Percentiles rank a stretch among this genome's conserved stretches.
phyloP scores from a whole-genome alignment of 257 asterid species.

The Ballota nigra region DNA sequence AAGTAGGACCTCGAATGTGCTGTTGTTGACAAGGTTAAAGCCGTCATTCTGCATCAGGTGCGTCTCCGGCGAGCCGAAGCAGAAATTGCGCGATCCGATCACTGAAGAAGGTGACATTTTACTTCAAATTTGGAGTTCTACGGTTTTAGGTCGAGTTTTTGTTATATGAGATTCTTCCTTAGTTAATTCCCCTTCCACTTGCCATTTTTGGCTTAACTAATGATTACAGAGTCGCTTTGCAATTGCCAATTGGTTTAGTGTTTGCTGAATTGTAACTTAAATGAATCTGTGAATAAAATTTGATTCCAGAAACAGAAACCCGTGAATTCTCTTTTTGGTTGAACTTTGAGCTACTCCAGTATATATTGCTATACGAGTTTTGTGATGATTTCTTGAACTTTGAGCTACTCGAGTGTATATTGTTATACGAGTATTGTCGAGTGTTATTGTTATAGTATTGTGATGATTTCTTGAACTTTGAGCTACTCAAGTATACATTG shows the following conservation, averaged over 20 bases:
- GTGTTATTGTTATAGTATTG: background rate
- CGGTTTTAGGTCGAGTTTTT: background rate
- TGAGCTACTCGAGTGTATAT: too few species aligned
- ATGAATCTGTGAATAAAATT: background rate
- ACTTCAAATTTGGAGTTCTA: background rate
- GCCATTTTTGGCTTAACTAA: background rate
- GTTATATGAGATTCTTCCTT: background rate
- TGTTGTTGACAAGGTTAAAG: constrained; percentile 35
- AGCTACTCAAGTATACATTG: background rate
- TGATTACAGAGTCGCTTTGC: background rate
- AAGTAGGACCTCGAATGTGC: constrained; percentile 34
- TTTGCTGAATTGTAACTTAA: background rate
- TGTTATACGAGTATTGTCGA: too few species aligned
- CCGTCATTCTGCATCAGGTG: constrained; percentile 48
- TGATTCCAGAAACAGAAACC: background rate
- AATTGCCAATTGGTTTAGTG: background rate
- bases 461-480: constrained; percentile 30
- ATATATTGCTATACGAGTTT: background rate
- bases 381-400: too few species aligned
- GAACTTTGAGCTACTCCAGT: background rate
- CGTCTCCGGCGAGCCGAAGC: constrained; percentile 49
- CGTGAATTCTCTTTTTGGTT: background rate
- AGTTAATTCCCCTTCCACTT: background rate
- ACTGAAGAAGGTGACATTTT: constrained; percentile 37
- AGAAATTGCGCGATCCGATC: constrained; percentile 34